Evolutionary conservation across 805 yeast species (phyloP).

Genomic region (Spathaspora girioi): DNA sequence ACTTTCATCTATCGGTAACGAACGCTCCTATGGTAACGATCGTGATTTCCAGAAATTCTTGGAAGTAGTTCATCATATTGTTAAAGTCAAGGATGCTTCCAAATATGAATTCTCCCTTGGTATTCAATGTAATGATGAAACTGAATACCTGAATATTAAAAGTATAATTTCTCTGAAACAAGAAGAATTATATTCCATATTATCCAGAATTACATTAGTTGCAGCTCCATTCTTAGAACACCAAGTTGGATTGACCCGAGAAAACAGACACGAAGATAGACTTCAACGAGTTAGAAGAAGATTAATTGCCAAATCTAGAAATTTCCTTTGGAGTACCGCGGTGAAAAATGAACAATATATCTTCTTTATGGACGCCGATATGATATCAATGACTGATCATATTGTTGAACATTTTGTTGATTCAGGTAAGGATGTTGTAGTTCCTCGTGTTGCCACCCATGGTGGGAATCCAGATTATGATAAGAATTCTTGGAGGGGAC

Average conservation of each 20-base stretch:
- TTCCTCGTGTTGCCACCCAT: conserved; percentile 30
- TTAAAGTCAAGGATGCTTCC: conserved; percentile 20
- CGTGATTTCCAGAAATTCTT: conserved; percentile 26
- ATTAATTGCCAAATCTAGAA: conserved; percentile 33
- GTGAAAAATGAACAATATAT: conserved; percentile 28
- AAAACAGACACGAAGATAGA: conserved; percentile 21
- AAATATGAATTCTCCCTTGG: conserved; percentile 20
- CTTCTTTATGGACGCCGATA: conserved; percentile 36
- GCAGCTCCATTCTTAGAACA: conserved; percentile 34
- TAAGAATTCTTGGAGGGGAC: conserved; percentile 39
- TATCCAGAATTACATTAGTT: conserved; percentile 19
- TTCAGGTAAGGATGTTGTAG: conserved; percentile 30
- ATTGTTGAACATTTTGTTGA: conserved; percentile 20
- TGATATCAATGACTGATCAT: conserved; percentile 22
- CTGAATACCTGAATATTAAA: conserved; percentile 20
- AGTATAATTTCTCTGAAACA: conserved; percentile 14
- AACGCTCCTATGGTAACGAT: conserved; percentile 32
- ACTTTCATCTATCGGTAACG: conserved; percentile 23
- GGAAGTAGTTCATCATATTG: conserved; percentile 7
- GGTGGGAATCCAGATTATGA: conserved; percentile 29
- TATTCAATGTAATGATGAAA: conserved; percentile 26
- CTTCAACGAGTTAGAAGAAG: conserved; percentile 34
- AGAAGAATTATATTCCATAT: conserved; percentile 9
- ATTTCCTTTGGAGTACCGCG: conserved; percentile 27
- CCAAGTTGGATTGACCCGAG: conserved; percentile 12